A percentile compares a stretch with the other conserved stretches of the same genome.
phyloP scores from a whole-genome alignment of 352 stramenopile species.

The Globisporangium cylindrosporum region DNA sequence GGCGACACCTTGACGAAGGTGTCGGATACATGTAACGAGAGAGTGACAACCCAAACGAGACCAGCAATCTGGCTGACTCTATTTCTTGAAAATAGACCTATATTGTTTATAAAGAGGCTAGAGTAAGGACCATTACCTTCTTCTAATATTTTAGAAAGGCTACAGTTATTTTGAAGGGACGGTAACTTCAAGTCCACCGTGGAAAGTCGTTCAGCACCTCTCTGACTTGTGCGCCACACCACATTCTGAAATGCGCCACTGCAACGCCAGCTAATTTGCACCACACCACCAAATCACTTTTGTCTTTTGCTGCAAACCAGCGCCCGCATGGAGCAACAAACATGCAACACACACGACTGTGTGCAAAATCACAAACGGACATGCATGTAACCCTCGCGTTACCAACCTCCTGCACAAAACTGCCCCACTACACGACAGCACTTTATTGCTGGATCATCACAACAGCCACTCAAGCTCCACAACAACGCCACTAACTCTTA shows the following conservation, averaged over 20 bases:
- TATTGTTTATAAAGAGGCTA: not conserved
- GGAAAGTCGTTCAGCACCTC: not conserved
- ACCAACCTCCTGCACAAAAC: not conserved
- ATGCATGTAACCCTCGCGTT: not conserved
- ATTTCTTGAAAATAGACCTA: not conserved
- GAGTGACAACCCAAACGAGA: not conserved
- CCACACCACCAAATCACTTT: not conserved
- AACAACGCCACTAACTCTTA: not conserved
- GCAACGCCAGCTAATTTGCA: not conserved
- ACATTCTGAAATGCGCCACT: not conserved
- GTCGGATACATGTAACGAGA: not conserved
- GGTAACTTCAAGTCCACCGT: not conserved
- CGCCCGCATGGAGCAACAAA: not conserved
- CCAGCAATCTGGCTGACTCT: not conserved
- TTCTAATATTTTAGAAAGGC: not conserved
- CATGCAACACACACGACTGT: not conserved
- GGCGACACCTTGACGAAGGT: not conserved
- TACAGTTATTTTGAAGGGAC: not conserved
- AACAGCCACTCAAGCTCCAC: not conserved
- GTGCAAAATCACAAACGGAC: not conserved
- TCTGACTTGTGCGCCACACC: not conserved
- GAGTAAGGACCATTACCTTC: not conserved
- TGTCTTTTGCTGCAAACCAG: not conserved
- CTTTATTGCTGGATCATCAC: not conserved
- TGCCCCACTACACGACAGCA: not conserved